Conservation (phyloP, 1,284 basidiomycete genomes). For the Bondarzewia mesenterica region DNA sequence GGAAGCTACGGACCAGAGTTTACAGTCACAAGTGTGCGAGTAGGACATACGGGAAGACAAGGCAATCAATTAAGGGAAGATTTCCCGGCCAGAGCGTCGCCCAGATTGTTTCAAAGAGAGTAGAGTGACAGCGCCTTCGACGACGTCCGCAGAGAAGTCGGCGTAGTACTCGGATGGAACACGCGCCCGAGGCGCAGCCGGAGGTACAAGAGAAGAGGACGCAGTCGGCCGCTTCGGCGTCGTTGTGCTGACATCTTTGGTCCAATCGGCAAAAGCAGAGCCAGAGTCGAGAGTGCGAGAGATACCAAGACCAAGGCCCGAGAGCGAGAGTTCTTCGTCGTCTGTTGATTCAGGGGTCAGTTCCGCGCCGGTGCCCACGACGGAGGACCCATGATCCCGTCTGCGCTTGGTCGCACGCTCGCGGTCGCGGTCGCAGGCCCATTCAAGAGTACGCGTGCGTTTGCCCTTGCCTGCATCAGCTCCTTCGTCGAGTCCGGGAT, state of each 20-base stretch:
- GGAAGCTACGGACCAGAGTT: no score
- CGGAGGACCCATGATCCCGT: constrained; percentile 11
- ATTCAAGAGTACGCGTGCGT: constrained; percentile 30
- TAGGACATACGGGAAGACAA: background rate
- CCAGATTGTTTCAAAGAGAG: constrained; percentile 29
- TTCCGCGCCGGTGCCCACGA: background rate
- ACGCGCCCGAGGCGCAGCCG: constrained; percentile 7
- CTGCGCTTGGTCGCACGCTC: constrained; percentile 29
- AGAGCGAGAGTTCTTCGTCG: background rate
- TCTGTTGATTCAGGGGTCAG: no score
- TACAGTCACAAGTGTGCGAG: no score
- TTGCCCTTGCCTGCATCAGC: constrained; percentile 2
- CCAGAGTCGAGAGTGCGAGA: background rate
- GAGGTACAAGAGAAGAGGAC: background rate
- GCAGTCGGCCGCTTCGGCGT: background rate
- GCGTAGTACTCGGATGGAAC: constrained; percentile 18
- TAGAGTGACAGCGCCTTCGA: constrained; percentile 33
- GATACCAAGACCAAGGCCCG: background rate
- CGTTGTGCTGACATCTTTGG: no score
- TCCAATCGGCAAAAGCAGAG: background rate
- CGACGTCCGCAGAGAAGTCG: constrained; percentile 25
- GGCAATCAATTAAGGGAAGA: background rate
- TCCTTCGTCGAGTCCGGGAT: background rate
- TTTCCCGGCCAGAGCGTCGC: constrained; percentile 16
- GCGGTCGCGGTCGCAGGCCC: constrained; percentile 30